Percentiles rank a stretch among this genome's conserved stretches.
Evolutionary conservation across 1,284 basidiomycete species (phyloP).

Genomic region (Boletus sp.): DNA sequence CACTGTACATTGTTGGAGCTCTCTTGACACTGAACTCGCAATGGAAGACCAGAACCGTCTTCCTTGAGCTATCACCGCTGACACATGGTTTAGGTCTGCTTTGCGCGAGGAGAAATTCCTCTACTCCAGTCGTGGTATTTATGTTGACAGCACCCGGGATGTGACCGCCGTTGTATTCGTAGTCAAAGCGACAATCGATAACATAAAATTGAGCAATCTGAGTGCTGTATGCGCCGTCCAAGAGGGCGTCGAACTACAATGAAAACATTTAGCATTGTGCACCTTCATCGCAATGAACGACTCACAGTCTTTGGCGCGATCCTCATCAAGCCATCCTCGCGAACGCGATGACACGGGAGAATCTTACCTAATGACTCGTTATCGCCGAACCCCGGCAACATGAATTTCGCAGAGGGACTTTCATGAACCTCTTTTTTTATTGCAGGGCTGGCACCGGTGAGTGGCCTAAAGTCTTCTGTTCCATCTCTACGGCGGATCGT

Average conservation of each 20-base stretch:
- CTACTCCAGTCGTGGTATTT: slow-evolving; percentile 77
- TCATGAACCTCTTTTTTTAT: slow-evolving; percentile 44
- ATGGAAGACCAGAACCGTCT: slow-evolving; percentile 91
- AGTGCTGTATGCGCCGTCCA: slow-evolving; percentile 68
- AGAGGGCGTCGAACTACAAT: slow-evolving; percentile 64
- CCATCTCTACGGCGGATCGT: slow-evolving; percentile 73
- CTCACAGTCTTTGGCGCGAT: slow-evolving; percentile 78
- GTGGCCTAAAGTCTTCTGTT: slow-evolving; percentile 70
- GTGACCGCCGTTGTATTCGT: slow-evolving; percentile 94
- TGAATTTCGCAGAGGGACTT: slow-evolving; percentile 53
- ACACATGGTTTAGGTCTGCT: slow-evolving; percentile 72
- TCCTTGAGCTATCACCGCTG: slow-evolving; percentile 73
- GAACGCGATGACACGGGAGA: slow-evolving; percentile 89
- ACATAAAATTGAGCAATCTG: slow-evolving; percentile 71
- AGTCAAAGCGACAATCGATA: slow-evolving; percentile 97
- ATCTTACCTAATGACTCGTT: slow-evolving; percentile 91
- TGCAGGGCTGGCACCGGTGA: slow-evolving; percentile 56
- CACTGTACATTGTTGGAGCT: slow-evolving; percentile 86
- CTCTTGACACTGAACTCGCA: slow-evolving; percentile 97
- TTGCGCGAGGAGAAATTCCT: slow-evolving; percentile 71
- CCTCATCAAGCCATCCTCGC: slow-evolving; percentile 93
- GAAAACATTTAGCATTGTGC: not conserved
- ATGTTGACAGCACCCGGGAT: slow-evolving; percentile 91
- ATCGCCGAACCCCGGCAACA: slow-evolving; percentile 78
- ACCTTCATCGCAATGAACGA: slow-evolving; percentile 11